These are phyloP conservation scores for Effrenium voratum DNA, from an alignment of 73 alveolate genomes.

Conservation along the genomic window DNA sequence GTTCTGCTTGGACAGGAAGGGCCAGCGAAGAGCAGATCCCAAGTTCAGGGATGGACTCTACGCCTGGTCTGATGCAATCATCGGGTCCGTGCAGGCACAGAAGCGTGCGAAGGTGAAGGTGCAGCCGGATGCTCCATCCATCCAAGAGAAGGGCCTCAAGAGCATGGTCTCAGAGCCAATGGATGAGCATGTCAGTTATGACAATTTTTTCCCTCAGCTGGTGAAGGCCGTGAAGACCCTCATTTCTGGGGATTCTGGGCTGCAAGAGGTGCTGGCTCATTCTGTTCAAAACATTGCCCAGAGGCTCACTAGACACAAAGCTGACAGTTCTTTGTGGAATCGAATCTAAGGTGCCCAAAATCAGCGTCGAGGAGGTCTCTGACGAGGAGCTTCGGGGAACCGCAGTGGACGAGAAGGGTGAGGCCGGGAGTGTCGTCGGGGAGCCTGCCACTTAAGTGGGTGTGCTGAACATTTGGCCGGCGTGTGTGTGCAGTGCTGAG, in stretches of 20 bases:
- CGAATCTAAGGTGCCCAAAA: not conserved
- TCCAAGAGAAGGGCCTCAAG: constrained; percentile 27
- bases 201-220: constrained; percentile 34
- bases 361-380: not conserved
- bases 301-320: too few species aligned
- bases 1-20: constrained; percentile 1
- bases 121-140: constrained; percentile 2
- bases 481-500: too few species aligned
- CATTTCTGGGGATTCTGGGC: not conserved
- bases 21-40: not conserved
- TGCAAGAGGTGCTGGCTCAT: not conserved
- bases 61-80: constrained; percentile 13
- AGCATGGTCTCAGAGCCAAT: constrained; percentile 64
- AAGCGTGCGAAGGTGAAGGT: constrained; percentile 52
- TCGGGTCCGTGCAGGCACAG: not conserved
- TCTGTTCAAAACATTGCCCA: too few species aligned
- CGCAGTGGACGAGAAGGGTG: not conserved
- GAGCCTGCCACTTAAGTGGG: too few species aligned
- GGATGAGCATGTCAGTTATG: constrained; percentile 72
- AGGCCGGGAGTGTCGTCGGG: too few species aligned
- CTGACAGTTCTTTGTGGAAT: too few species aligned
- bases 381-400: constrained; percentile 25
- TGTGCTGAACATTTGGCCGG: too few species aligned
- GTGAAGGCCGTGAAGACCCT: not conserved
- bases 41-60: not conserved